Evolutionary conservation across 2,329 filamentous ascomycete species (phyloP).

Genomic region (Aspergillus fumigatus): DNA sequence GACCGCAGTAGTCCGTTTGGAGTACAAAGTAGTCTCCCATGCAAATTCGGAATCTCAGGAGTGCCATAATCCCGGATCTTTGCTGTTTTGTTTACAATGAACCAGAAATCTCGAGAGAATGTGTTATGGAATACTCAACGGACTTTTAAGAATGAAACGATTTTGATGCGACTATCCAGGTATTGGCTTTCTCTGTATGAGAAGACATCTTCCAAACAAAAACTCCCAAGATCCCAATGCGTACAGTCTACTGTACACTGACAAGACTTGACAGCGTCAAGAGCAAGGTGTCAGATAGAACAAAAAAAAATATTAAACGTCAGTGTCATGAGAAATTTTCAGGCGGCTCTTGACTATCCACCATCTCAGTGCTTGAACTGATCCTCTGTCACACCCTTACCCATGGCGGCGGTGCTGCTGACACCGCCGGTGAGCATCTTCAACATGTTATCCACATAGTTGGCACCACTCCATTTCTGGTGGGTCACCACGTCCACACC

Average conservation of each 20-base stretch:
- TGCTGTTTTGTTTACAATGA: background rate
- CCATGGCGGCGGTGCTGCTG: constrained; percentile 91
- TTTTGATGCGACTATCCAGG: background rate
- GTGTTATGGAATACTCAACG: background rate
- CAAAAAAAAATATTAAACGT: background rate
- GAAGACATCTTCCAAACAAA: background rate
- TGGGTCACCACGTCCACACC: constrained; percentile 95
- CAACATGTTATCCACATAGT: constrained; percentile 88
- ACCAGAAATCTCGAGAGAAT: background rate
- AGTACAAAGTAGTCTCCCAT: background rate
- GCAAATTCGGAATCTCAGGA: background rate
- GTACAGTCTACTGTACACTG: background rate
- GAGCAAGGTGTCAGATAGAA: background rate
- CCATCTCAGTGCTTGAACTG: constrained; percentile 65
- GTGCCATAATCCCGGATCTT: background rate
- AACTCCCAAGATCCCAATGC: background rate
- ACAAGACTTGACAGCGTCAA: background rate
- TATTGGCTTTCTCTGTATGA: background rate
- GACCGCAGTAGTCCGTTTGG: background rate
- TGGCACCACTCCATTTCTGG: constrained; percentile 97
- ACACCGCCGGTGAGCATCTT: constrained; percentile 97
- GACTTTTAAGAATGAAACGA: background rate
- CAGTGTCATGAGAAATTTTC: background rate
- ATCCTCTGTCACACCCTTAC: constrained; percentile 94
- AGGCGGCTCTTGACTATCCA: background rate